Evolutionary conservation across 2,329 filamentous ascomycete species (phyloP).

Genomic region (Penicillium sp.): DNA sequence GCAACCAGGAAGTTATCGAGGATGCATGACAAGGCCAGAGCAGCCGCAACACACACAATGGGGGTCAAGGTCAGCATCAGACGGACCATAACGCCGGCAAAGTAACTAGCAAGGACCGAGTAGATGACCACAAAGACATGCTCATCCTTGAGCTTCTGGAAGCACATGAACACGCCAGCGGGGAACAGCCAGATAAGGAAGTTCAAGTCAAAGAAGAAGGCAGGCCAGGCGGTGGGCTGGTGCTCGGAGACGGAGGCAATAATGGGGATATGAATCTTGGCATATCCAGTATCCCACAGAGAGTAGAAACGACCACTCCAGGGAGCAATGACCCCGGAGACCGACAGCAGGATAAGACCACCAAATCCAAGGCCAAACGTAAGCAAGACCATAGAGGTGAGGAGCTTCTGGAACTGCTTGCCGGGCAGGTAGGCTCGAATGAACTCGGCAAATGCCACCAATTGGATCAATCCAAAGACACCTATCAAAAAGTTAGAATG

Average conservation of each 20-base stretch:
- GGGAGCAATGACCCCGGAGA: conserved; percentile 87
- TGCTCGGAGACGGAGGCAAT: conserved; percentile 99
- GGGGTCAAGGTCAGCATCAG: conserved; percentile 97
- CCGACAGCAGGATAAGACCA: conserved; percentile 78
- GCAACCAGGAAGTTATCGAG: conserved; percentile 80
- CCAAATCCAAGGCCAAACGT: conserved; percentile 72
- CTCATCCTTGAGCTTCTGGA: conserved; percentile 89
- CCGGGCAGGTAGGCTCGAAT: conserved; percentile 83
- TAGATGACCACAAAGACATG: conserved; percentile 98
- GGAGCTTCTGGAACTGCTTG: conserved; percentile 90
- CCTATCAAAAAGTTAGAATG: conserved; percentile 52
- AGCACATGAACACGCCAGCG: conserved; percentile 96
- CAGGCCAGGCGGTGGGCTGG: conserved; percentile 97
- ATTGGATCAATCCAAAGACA: conserved; percentile 91
- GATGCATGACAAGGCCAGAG: conserved; percentile 81
- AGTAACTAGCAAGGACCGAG: conserved; percentile 94
- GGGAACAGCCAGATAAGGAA: conserved; percentile 99
- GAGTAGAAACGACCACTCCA: conserved; percentile 99
- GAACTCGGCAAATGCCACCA: conserved; percentile 89
- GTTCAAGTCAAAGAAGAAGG: conserved; percentile 98
- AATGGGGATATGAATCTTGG: conserved; percentile 98
- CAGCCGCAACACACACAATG: conserved; percentile 91
- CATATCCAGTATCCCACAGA: conserved; percentile 96
- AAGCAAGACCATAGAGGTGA: conserved; percentile 71
- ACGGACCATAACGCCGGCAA: conserved; percentile 98